phyloP scores from a whole-genome alignment of 164 flowering plant species.

The Cinnamomum micranthum region DNA sequence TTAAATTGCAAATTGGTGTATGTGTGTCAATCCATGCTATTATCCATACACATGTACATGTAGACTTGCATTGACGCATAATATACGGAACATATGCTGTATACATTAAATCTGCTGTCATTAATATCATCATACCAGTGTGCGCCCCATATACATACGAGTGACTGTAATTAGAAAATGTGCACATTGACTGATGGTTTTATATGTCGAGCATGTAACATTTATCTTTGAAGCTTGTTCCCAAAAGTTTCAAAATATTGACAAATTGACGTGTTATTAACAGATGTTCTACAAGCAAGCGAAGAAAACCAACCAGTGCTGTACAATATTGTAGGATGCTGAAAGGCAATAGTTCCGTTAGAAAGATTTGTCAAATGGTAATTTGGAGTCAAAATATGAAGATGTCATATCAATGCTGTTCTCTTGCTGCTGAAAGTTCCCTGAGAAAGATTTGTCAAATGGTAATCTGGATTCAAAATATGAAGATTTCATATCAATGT shows the following conservation, averaged over 20 bases:
- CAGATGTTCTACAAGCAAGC: constrained; percentile 99
- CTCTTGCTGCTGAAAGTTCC: neutral
- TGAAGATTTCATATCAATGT: neutral
- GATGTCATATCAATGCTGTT: no score
- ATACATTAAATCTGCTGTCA: no score
- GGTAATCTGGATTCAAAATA: neutral
- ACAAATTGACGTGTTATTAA: neutral
- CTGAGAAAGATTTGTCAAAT: neutral
- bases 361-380: neutral
- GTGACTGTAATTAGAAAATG: no score
- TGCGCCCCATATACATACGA: no score
- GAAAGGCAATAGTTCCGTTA: neutral
- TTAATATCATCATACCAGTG: no score
- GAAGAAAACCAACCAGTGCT: constrained; percentile 90
- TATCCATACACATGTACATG: no score
- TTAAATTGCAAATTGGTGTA: no score
- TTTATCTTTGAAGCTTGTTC: neutral
- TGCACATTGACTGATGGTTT: no score
- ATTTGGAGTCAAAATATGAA: neutral
- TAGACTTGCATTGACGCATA: no score
- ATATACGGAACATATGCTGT: no score
- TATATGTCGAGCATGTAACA: no score
- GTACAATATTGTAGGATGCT: constrained; percentile 60
- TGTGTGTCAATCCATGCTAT: no score
- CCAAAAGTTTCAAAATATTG: neutral